Evolutionary conservation across 164 flowering plant genomes (phyloP).

Genomic region (Cinnamomum micranthum): DNA sequence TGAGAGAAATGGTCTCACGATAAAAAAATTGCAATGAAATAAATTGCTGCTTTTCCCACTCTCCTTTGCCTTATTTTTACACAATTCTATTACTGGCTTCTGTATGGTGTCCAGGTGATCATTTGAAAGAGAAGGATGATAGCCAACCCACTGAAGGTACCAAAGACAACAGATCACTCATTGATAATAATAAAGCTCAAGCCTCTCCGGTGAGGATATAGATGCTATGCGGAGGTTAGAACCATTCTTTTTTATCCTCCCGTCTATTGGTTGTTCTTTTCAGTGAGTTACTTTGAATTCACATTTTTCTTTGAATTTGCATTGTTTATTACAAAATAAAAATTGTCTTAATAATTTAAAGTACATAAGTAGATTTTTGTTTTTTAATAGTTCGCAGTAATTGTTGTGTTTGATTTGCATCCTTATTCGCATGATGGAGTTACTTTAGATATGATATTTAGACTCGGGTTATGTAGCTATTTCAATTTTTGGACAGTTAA

Average conservation of each 20-base stretch:
- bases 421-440: neutral
- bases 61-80: no score
- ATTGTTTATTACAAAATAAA: neutral
- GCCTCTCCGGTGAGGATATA: conserved; percentile 81
- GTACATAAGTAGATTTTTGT: neutral
- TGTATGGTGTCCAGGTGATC: conserved; percentile 24
- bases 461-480: neutral
- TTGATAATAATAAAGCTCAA: conserved; percentile 90
- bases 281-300: neutral
- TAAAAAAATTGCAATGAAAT: neutral
- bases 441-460: neutral
- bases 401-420: neutral
- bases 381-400: neutral
- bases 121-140: conserved; percentile 32
- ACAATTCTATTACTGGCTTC: neutral
- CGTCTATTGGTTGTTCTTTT: neutral
- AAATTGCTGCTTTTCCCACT: neutral
- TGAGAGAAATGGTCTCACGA: neutral
- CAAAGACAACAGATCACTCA: conserved; percentile 68
- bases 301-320: neutral
- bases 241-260: neutral
- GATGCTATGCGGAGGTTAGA: conserved; percentile 72
- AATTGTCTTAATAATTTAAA: neutral
- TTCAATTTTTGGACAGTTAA: neutral
- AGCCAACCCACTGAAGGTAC: conserved; percentile 29